Percentiles rank a stretch among this genome's conserved stretches.
Evolutionary conservation across 2,329 filamentous ascomycete genomes (phyloP).

Genomic region (Diplodia seriata): DNA sequence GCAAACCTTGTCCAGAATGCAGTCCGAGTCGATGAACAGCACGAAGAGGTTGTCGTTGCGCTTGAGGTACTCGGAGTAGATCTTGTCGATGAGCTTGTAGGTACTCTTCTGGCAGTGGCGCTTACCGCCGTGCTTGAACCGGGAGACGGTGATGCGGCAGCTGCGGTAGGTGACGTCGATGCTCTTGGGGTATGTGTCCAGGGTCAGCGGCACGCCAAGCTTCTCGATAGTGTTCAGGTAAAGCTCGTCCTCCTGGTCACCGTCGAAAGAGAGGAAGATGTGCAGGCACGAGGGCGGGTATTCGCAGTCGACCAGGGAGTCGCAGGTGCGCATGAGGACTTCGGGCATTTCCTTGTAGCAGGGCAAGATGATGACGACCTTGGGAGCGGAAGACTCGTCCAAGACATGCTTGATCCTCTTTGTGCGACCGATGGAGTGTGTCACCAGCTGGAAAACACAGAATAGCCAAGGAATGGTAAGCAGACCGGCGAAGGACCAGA

Average conservation of each 20-base stretch:
- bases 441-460: conserved; percentile 90
- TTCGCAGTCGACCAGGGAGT: conserved; percentile 92
- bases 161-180: conserved; percentile 87
- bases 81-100: conserved; percentile 89
- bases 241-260: conserved; percentile 84
- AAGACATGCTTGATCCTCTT: conserved; percentile 84
- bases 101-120: conserved; percentile 92
- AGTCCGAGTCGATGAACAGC: conserved; percentile 96
- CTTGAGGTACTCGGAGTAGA: conserved; percentile 86
- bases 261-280: conserved; percentile 94
- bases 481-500: conserved; percentile 87
- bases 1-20: conserved; percentile 88
- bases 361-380: conserved; percentile 95
- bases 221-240: conserved; percentile 86
- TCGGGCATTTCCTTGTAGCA: conserved; percentile 92
- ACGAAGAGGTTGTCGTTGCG: conserved; percentile 92
- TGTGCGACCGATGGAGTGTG: conserved; percentile 80
- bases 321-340: conserved; percentile 81
- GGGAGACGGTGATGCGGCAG: conserved; percentile 85
- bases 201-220: conserved; percentile 78
- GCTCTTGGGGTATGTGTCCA: conserved; percentile 82
- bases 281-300: conserved; percentile 93
- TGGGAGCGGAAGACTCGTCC: conserved; percentile 85
- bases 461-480: conserved; percentile 90
- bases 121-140: conserved; percentile 93